Evolutionary conservation across 768 basidiomycete species (phyloP), one percentile per base, ranked within the genome.

Genomic region (Psilocybe subaeruginosa): DNA sequence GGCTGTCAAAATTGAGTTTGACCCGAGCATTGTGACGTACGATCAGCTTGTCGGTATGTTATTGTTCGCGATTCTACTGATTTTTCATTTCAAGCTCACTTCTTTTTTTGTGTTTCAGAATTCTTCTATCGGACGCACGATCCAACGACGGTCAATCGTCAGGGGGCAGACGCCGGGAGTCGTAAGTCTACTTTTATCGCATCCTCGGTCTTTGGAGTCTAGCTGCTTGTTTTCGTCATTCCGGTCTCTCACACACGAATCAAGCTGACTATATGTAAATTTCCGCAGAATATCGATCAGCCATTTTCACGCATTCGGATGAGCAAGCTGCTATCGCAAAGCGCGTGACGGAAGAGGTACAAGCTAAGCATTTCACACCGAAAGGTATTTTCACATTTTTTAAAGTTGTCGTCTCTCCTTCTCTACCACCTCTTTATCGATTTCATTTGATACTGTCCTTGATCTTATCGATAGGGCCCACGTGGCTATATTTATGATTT

Each of bases 41-140:
- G 92, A 78, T 7, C 89, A 97, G 71, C 86, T 98, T 35, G 93
- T 96, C 35, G 92, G 92, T 89, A 71, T 65, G 91, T 83, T 11
- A 35, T 37, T 30, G 54, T 3, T 30, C 31, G n/a, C 12, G 7
- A 6, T 58, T 4, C 57, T 8, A 33, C 46, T 30, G 19, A 3
- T 29, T 11, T 29, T 30, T 6, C 30, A 11, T 37, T 5, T 39
- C 12, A 19, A 23, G 14, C 27, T 59, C 16, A 57, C 31, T 48
- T 50, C 27, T 55, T 41, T 8, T 53, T 17, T 29, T 27, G 41
- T 2, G 29, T 43, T 12, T 43, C 72, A 89, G 94, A 97, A 74
- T 96, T 95, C 80, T 97, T 97, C 76, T 97, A 95, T 74, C 85
- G 97, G 49, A 93, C 92, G 0, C 96, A 98, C 68, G 95, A 97